Conservation (phyloP, 1,139 yeast genomes). For the Candida sp. region DNA sequence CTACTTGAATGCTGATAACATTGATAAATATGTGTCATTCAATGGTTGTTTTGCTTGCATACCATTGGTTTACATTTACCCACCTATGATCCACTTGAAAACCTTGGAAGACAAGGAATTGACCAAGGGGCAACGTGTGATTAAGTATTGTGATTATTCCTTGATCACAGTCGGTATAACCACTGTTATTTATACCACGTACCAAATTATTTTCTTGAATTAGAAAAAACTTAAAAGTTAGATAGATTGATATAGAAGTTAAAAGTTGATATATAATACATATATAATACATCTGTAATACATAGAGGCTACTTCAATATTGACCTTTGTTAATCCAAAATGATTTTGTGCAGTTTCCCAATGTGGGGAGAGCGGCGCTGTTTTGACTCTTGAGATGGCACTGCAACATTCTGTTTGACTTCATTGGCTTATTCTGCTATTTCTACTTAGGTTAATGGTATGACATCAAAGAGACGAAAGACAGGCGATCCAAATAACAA, state of each 20-base stretch:
- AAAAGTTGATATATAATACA: background rate
- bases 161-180: constrained; percentile 54
- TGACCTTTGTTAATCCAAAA: no score
- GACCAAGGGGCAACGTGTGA: constrained; percentile 17
- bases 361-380: background rate
- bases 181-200: constrained; percentile 64
- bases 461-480: constrained; percentile 1
- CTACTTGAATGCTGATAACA: constrained; percentile 58
- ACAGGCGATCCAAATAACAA: background rate
- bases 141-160: constrained; percentile 38
- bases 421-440: background rate
- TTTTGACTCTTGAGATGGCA: background rate
- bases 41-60: constrained; percentile 96
- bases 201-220: constrained; percentile 26
- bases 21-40: constrained; percentile 88
- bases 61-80: constrained; percentile 91
- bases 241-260: background rate
- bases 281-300: background rate
- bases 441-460: background rate
- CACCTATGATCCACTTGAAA: constrained; percentile 76
- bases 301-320: background rate
- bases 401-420: background rate
- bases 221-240: constrained; percentile 5
- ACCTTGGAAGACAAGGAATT: constrained; percentile 16
- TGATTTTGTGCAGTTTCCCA: no score